phyloP scores from a whole-genome alignment of 768 basidiomycete genomes.

The Asterophora parasitica region DNA sequence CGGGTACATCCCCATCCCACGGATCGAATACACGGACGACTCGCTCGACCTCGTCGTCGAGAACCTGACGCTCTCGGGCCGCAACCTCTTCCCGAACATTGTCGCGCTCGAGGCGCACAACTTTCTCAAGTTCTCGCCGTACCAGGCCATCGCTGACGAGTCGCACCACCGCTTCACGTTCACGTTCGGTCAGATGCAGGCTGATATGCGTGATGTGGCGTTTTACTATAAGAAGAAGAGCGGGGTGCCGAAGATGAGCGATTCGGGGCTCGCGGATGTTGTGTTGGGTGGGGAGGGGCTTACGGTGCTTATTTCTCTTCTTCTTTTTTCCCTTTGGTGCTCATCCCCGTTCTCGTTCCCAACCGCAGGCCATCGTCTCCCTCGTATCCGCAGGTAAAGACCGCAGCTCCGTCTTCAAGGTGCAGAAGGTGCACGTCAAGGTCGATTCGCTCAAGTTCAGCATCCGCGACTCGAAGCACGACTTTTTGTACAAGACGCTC shows the following conservation, averaged over 20 bases:
- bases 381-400: constrained; percentile 62
- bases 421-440: constrained; percentile 69
- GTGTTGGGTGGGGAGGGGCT: constrained; percentile 82
- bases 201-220: constrained; percentile 89
- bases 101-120: constrained; percentile 75
- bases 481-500: constrained; percentile 81
- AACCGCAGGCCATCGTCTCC: constrained; percentile 48
- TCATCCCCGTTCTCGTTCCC: too few species aligned
- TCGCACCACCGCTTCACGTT: constrained; percentile 70
- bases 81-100: constrained; percentile 85
- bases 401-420: constrained; percentile 65
- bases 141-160: constrained; percentile 52
- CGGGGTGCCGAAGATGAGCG: constrained; percentile 74
- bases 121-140: constrained; percentile 81
- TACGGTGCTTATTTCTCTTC: constrained; percentile 37
- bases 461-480: constrained; percentile 89
- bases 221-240: constrained; percentile 88
- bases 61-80: constrained; percentile 84
- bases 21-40: constrained; percentile 91
- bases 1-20: constrained; percentile 85
- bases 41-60: constrained; percentile 86
- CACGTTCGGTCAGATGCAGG: constrained; percentile 81
- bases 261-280: constrained; percentile 84
- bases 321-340: background rate
- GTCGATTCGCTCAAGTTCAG: constrained; percentile 86